Percentiles rank a stretch among this genome's conserved stretches.
phyloP scores from a whole-genome alignment of 1,284 basidiomycete species.

The Ustilago loliicola region DNA sequence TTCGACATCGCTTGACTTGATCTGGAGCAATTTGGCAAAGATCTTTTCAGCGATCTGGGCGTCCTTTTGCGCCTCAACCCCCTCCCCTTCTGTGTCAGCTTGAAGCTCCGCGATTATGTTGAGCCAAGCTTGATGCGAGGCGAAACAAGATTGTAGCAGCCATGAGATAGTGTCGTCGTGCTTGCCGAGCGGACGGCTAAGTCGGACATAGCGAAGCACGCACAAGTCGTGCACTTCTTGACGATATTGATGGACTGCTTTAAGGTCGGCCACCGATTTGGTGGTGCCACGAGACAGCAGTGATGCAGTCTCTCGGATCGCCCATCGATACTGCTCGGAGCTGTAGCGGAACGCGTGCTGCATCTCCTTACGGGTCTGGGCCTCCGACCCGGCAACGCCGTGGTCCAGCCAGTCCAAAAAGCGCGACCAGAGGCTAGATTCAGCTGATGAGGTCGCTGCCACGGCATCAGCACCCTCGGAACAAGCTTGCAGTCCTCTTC shows the following conservation, averaged over 20 bases:
- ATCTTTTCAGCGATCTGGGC: conserved; percentile 24
- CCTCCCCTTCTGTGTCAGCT: not conserved
- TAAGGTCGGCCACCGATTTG: conserved; percentile 16
- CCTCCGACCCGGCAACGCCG: conserved; percentile 16
- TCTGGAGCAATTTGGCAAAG: conserved; percentile 34
- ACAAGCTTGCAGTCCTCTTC: conserved; percentile 38
- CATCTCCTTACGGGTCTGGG: conserved; percentile 21
- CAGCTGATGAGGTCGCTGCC: conserved; percentile 7
- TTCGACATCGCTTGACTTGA: conserved; percentile 26
- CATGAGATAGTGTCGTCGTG: conserved; percentile 25
- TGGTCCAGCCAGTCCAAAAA: conserved; percentile 50
- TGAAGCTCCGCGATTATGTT: conserved; percentile 17
- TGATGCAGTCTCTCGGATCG: conserved; percentile 40
- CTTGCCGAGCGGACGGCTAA: conserved; percentile 27
- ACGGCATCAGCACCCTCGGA: conserved; percentile 14
- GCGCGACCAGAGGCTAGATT: conserved; percentile 32
- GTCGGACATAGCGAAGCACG: conserved; percentile 38
- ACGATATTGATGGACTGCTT: conserved; percentile 34
- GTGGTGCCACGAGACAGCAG: conserved; percentile 34
- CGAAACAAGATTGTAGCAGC: conserved; percentile 36
- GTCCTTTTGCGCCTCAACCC: conserved; percentile 4
- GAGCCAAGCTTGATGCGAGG: conserved; percentile 34
- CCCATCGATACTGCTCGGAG: conserved; percentile 46
- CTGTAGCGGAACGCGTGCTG: conserved; percentile 30
- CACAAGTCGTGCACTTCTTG: conserved; percentile 44